These are phyloP conservation scores for Ogataea methanolica DNA, from an alignment of 805 yeast genomes.

Conservation along the genomic window DNA sequence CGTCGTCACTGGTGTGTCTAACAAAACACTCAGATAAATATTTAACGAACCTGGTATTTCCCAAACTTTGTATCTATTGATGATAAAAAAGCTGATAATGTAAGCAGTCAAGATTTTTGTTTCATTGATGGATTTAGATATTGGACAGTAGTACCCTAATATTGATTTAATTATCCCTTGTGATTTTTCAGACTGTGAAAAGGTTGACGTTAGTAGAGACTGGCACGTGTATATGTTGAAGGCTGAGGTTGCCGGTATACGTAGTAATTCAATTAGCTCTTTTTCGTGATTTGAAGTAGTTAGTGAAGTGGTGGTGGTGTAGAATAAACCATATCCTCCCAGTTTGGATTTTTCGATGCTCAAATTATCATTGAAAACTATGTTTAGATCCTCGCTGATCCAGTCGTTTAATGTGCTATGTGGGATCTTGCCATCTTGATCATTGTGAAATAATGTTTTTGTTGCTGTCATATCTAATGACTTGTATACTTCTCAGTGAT, in stretches of 20 bases:
- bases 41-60: conserved; percentile 11
- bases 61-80: neutral
- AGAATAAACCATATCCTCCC: conserved; percentile 37
- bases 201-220: conserved; percentile 6
- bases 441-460: too few relatives aligned
- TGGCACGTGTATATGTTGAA: conserved; percentile 30
- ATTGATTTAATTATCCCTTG: conserved; percentile 12
- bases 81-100: conserved; percentile 16
- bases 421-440: neutral
- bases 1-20: conserved; percentile 29
- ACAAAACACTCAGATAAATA: conserved; percentile 31
- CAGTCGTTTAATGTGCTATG: conserved; percentile 6
- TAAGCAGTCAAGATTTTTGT: conserved; percentile 24
- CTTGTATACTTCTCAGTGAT: too few relatives aligned
- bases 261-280: conserved; percentile 29
- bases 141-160: conserved; percentile 14
- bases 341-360: conserved; percentile 12
- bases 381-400: conserved; percentile 3
- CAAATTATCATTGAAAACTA: conserved; percentile 9
- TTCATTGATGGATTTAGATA: conserved; percentile 13
- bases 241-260: conserved; percentile 32
- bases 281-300: neutral
- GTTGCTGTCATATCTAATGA: too few relatives aligned
- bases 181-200: conserved; percentile 15
- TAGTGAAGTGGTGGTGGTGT: conserved; percentile 1